Percentiles rank a stretch among this genome's conserved stretches.
These are phyloP conservation scores for Arachis stenosperma DNA, from an alignment of 306 rosid genomes.

Conservation along the genomic window DNA sequence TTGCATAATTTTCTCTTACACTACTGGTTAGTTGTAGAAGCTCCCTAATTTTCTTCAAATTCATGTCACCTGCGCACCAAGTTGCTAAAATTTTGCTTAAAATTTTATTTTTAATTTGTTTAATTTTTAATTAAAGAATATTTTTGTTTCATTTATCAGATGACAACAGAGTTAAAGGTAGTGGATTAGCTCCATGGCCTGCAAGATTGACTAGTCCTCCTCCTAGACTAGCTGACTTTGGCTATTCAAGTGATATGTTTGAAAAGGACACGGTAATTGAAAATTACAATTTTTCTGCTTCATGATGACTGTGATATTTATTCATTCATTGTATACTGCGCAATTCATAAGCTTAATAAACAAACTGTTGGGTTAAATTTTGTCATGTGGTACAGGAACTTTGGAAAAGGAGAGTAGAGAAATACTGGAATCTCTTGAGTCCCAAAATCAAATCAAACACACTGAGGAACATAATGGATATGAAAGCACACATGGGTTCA, in stretches of 20 bases:
- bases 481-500: slow-evolving; percentile 92
- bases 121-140: neutral
- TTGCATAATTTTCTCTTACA: neutral
- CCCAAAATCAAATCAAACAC: slow-evolving; percentile 66
- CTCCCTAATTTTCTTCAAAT: neutral
- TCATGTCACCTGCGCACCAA: slow-evolving; percentile 10
- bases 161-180: slow-evolving; percentile 72
- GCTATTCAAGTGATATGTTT: slow-evolving; percentile 83
- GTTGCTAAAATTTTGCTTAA: slow-evolving; percentile 14
- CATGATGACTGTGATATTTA: slow-evolving; percentile 17
- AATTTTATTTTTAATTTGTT: neutral
- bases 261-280: slow-evolving; percentile 80
- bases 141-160: slow-evolving; percentile 57
- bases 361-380: slow-evolving; percentile 24
- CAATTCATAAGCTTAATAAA: slow-evolving; percentile 10
- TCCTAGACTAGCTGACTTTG: slow-evolving; percentile 93
- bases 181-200: slow-evolving; percentile 97
- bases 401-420: slow-evolving; percentile 81
- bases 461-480: slow-evolving; percentile 88
- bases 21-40: slow-evolving; percentile 3
- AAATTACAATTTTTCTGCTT: slow-evolving; percentile 28
- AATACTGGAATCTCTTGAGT: slow-evolving; percentile 82
- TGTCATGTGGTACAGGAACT: slow-evolving; percentile 61
- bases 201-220: slow-evolving; percentile 84
- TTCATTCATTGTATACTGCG: neutral